phyloP scores from a whole-genome alignment of 1,139 yeast genomes.

The Kodamaea suecica region DNA sequence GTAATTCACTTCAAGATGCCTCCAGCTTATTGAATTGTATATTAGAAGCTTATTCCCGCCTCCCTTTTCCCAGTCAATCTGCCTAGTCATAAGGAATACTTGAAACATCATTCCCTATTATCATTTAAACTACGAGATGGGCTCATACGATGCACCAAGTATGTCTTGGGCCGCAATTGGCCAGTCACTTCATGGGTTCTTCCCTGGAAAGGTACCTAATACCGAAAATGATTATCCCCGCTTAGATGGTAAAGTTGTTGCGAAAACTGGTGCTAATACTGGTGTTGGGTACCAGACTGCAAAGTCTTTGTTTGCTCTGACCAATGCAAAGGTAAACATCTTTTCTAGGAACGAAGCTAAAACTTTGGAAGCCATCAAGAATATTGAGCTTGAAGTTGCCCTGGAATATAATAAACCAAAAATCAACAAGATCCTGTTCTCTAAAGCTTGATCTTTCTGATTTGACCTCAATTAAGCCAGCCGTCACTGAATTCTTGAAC shows the following conservation, averaged over 20 bases:
- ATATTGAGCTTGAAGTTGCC: conserved; percentile 11
- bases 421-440: conserved; percentile 11
- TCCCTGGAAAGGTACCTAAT: conserved; percentile 6
- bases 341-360: conserved; percentile 19
- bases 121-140: background rate
- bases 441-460: conserved; percentile 43
- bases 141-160: background rate
- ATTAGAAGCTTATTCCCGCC: too few relatives aligned
- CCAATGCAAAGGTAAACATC: conserved; percentile 17
- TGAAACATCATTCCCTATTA: too few relatives aligned
- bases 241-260: conserved; percentile 20
- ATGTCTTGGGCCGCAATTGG: conserved; percentile 1
- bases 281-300: conserved; percentile 19
- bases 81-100: too few relatives aligned
- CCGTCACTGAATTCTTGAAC: conserved; percentile 29
- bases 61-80: too few relatives aligned
- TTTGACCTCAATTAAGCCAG: conserved; percentile 41
- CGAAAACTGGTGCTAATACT: conserved; percentile 22
- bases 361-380: conserved; percentile 16
- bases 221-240: conserved; percentile 11
- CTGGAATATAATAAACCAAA: conserved; percentile 8
- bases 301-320: conserved; percentile 11
- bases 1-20: too few relatives aligned
- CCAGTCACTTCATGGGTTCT: conserved; percentile 4
- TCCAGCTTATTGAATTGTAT: too few relatives aligned